Base-by-base conservation (phyloP, 2,329 filamentous ascomycete genomes). In the Paramyrothecium sp. region DNA sequence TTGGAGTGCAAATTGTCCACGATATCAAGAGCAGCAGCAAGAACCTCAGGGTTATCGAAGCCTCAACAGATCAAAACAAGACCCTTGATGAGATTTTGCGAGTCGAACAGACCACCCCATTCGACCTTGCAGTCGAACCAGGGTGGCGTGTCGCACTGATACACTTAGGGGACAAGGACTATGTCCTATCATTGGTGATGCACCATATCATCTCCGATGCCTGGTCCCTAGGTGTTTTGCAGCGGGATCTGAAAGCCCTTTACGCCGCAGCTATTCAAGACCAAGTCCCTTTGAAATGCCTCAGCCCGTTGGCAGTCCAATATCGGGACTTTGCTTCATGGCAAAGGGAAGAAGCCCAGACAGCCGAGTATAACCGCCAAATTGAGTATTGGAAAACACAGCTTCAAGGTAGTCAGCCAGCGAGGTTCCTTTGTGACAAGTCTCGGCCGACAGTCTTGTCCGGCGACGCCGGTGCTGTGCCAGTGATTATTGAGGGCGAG, bases 151-250 rank as follows among this genome's bases (percentile, higher is more conserved):
- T 53, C 20, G 23, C 56, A 2, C 23, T 58, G 7, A 17, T 56
- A 1, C 48, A 48, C 3, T 16, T 58, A 1, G 56, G 49, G 3
- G 19, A 53, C 7, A 41, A 33, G 20, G 26, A 53, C 7, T 26
- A 53, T 53, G 30, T 53, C 8, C 47, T 59, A 23, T 57, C 55
- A 11, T 51, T 59, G 16, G 55, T 59, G 13, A 55, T 59, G 52
- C 58, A 59, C 49, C 58, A 59, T 30, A 59, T 59, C 19, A 57
- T 59, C 16, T 55, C 58, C 3, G 58, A 59, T 33, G 58, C 55
- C 3, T 50, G 47, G 47, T 11, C 47, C 5, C 11, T 50, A 13
- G 47, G 21, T 22, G 21, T 50, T n/a, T 2, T 50, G 47, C 47
- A n/a, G 7, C 2, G 17, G 16, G 47, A 50, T 8, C 22, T 50